These are phyloP conservation scores for Taiozyma sp. DNA, from an alignment of 1,139 yeast species.

Conservation along the genomic window DNA sequence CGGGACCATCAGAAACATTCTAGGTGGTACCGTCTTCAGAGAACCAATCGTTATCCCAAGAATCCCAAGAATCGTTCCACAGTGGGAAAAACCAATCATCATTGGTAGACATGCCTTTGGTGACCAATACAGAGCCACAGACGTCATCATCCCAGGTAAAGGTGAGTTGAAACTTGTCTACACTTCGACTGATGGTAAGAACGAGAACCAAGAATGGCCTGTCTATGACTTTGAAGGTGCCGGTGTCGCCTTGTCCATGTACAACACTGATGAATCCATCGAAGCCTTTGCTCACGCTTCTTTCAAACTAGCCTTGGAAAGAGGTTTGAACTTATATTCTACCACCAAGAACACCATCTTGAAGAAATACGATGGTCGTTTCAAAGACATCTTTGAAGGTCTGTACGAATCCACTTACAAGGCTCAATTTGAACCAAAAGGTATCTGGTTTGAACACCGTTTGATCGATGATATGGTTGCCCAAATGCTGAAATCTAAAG, in stretches of 20 bases:
- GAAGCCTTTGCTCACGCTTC: slow-evolving; percentile 74
- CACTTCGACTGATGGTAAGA: slow-evolving; percentile 52
- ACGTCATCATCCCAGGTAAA: slow-evolving; percentile 59
- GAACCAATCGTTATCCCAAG: slow-evolving; percentile 76
- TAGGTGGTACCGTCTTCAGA: slow-evolving; percentile 81
- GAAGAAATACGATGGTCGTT: slow-evolving; percentile 77
- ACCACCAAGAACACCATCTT: slow-evolving; percentile 78
- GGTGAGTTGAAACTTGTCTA: slow-evolving; percentile 64
- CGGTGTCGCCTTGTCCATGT: slow-evolving; percentile 80
- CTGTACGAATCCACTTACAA: slow-evolving; percentile 57
- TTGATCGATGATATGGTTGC: slow-evolving; percentile 87
- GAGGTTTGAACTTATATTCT: slow-evolving; percentile 60
- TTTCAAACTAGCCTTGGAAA: slow-evolving; percentile 64
- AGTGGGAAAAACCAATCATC: slow-evolving; percentile 78
- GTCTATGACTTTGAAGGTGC: slow-evolving; percentile 58
- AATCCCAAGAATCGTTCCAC: slow-evolving; percentile 70
- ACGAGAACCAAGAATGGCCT: slow-evolving; percentile 34
- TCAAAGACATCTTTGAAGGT: slow-evolving; percentile 72
- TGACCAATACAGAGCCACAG: slow-evolving; percentile 81
- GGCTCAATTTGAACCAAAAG: slow-evolving; percentile 50
- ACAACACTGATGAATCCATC: slow-evolving; percentile 79
- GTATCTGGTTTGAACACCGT: slow-evolving; percentile 79
- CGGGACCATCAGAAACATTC: slow-evolving; percentile 76
- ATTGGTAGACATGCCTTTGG: slow-evolving; percentile 87
- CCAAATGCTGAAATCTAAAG: slow-evolving; percentile 79